Conservation (phyloP, 1,284 basidiomycete genomes). For the Trichosporon asahii region DNA sequence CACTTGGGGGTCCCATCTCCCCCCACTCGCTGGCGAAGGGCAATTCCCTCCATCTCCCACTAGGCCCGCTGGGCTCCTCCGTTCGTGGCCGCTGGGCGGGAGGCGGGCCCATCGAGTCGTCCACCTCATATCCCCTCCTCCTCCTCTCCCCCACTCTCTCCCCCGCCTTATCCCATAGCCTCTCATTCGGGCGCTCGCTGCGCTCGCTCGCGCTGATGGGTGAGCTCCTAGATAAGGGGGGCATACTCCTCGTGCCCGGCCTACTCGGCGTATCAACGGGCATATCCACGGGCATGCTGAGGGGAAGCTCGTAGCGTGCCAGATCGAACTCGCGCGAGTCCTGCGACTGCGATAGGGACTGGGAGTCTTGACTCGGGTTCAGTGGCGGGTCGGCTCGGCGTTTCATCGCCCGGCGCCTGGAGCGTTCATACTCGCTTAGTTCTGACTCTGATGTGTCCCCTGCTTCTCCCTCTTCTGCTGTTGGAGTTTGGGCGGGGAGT, state of each 20-base stretch:
- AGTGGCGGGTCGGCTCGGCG: background rate
- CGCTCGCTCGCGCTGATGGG: background rate
- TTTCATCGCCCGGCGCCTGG: slow-evolving; percentile 14
- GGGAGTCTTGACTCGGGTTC: background rate
- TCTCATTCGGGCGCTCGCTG: too few relatives aligned
- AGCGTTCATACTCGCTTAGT: slow-evolving; percentile 30
- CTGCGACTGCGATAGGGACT: slow-evolving; percentile 21
- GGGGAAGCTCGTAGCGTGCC: slow-evolving; percentile 7
- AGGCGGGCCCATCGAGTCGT: background rate
- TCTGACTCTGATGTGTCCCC: slow-evolving; percentile 23
- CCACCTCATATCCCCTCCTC: background rate
- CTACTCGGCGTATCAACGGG: background rate
- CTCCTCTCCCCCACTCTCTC: too few relatives aligned
- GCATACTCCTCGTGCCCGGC: background rate
- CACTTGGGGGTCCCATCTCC: background rate
- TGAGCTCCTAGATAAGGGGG: background rate
- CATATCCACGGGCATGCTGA: background rate
- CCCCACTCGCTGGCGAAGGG: background rate
- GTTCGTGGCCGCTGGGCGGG: background rate
- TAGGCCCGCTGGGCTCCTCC: background rate
- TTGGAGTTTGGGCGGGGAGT: too few relatives aligned
- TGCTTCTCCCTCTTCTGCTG: slow-evolving; percentile 7
- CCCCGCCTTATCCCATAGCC: too few relatives aligned
- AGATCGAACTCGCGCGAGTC: slow-evolving; percentile 16
- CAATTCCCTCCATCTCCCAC: background rate